A percentile compares a stretch with the other conserved stretches of the same genome.
phyloP scores from a whole-genome alignment of 2,329 filamentous ascomycete species.

The Venturia effusa region DNA sequence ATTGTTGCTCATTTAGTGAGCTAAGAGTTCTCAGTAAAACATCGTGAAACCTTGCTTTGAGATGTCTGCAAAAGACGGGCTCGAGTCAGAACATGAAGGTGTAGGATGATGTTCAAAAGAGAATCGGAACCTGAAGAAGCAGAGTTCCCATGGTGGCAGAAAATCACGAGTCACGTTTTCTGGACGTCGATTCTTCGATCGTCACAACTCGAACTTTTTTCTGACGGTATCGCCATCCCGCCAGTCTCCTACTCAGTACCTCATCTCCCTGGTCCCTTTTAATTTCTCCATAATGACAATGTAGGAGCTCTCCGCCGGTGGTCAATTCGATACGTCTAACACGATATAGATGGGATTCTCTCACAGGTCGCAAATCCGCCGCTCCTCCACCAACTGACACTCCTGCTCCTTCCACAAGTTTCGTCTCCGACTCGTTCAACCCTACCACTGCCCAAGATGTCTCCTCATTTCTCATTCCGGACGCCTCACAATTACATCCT shows the following conservation, averaged over 20 bases:
- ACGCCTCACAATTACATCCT: conserved; percentile 82
- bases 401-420: conserved; percentile 32
- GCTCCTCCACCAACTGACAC: conserved; percentile 37
- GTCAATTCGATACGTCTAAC: background rate
- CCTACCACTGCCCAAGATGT: conserved; percentile 65
- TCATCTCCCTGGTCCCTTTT: background rate
- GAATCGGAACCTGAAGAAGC: too few relatives aligned
- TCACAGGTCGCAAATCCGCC: conserved; percentile 47
- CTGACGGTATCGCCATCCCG: background rate
- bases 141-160: too few relatives aligned
- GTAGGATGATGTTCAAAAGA: too few relatives aligned
- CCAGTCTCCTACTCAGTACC: background rate
- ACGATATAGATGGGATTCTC: conserved; percentile 39
- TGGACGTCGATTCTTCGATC: background rate
- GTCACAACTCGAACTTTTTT: background rate
- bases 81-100: too few relatives aligned
- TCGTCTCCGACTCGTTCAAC: conserved; percentile 53
- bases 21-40: too few relatives aligned
- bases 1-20: too few relatives aligned
- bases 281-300: background rate
- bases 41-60: too few relatives aligned
- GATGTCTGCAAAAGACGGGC: too few relatives aligned
- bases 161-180: background rate
- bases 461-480: conserved; percentile 79
- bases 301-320: background rate